phyloP scores from a whole-genome alignment of 305 asterid species.

The Fraxinus latifolia region DNA sequence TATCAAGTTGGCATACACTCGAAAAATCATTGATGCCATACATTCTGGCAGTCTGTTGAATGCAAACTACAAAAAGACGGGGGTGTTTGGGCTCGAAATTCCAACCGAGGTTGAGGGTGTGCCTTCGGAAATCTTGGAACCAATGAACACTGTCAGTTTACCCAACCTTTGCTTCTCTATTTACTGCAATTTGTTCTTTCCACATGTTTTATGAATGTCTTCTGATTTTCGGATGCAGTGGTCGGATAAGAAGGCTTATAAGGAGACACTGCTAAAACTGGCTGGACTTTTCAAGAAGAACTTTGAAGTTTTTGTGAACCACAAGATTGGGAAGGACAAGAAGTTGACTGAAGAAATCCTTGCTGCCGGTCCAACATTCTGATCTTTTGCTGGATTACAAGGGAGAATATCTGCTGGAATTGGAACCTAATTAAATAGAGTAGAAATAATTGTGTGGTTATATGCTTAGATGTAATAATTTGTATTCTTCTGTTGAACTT shows the following conservation, averaged over 20 bases:
- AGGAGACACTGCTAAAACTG: slow-evolving; percentile 49
- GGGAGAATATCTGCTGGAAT: slow-evolving; percentile 16
- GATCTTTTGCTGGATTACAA: slow-evolving; percentile 13
- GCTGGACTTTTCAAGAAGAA: slow-evolving; percentile 62
- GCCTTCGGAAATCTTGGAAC: slow-evolving; percentile 84
- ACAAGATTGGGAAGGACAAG: slow-evolving; percentile 60
- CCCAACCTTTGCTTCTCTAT: neutral
- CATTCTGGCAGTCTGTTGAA: slow-evolving; percentile 82
- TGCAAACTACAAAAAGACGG: slow-evolving; percentile 60
- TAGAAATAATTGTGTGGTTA: neutral
- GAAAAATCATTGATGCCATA: slow-evolving; percentile 92
- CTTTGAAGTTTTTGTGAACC: slow-evolving; percentile 50
- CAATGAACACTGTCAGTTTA: slow-evolving; percentile 77
- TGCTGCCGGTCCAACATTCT: slow-evolving; percentile 55
- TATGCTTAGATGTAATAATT: neutral
- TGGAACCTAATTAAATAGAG: neutral
- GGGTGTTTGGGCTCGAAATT: slow-evolving; percentile 84
- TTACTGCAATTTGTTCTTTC: neutral
- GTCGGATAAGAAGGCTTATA: slow-evolving; percentile 53
- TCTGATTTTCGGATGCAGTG: slow-evolving; percentile 42
- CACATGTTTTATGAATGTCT: neutral
- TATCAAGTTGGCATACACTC: slow-evolving; percentile 82
- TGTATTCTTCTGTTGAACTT: neutral
- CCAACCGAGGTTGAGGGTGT: slow-evolving; percentile 80
- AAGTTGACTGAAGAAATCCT: slow-evolving; percentile 53